Conservation (phyloP, 2,329 filamentous ascomycete genomes). For the Aspergillus viridinutans region DNA sequence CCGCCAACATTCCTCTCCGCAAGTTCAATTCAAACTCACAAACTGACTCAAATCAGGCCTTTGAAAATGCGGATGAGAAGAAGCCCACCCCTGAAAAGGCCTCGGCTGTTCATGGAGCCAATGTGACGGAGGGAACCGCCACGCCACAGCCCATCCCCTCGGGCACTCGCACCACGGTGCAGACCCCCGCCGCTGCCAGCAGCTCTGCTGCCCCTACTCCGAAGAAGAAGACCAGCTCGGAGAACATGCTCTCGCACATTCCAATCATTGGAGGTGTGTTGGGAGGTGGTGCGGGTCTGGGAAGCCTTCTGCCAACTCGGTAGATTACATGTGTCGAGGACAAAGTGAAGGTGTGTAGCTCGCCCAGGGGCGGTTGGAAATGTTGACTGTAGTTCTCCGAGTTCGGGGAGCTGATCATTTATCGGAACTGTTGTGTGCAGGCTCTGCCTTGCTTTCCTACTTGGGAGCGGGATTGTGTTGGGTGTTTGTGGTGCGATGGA, state of each 20-base stretch:
- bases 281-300: neutral
- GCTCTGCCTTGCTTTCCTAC: neutral
- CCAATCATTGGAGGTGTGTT: constrained; percentile 22
- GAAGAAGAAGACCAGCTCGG: neutral
- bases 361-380: neutral
- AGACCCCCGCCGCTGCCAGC: neutral
- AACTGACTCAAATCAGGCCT: neutral
- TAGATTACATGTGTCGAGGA: neutral
- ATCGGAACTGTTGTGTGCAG: neutral
- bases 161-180: neutral
- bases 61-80: neutral
- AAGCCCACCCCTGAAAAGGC: neutral
- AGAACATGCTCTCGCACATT: constrained; percentile 16
- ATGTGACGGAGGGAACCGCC: neutral
- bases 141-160: neutral
- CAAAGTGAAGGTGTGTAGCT: neutral
- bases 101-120: neutral
- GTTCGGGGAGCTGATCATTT: neutral
- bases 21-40: neutral
- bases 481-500: neutral
- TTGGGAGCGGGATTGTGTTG: neutral
- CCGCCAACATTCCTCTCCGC: neutral
- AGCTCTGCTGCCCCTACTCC: neutral
- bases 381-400: too few species aligned
- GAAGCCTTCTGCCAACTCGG: neutral